A percentile compares a stretch with the other conserved stretches of the same genome.
Conservation (phyloP, 106 monocot species). For the Vanilla planifolia region DNA sequence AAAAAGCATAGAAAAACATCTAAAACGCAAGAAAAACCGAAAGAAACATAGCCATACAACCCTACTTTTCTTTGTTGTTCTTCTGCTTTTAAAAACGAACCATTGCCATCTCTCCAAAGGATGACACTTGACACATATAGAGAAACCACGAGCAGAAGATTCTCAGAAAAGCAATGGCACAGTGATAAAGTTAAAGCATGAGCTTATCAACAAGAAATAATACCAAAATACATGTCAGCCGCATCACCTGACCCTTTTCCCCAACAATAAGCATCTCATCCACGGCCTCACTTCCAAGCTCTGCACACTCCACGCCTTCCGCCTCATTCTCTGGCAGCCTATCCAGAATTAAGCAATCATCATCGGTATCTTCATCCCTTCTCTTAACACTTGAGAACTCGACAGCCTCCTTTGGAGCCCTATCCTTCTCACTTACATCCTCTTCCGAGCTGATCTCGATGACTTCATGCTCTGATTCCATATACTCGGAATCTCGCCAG, state of each 20-base stretch:
- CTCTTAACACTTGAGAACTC: not conserved
- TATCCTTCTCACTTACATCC: not conserved
- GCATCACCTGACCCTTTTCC: constrained; percentile 7
- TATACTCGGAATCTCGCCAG: too few species aligned
- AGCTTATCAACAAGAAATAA: too few species aligned
- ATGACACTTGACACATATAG: too few species aligned
- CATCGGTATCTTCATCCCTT: not conserved
- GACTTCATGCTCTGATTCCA: not conserved
- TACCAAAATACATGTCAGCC: not conserved
- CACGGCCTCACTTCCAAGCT: constrained; percentile 1
- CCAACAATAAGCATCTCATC: constrained; percentile 13
- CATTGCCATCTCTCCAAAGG: too few species aligned
- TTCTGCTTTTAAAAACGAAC: too few species aligned
- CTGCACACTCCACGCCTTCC: not conserved
- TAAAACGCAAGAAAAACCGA: too few species aligned
- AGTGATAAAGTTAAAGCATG: too few species aligned
- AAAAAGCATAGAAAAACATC: too few species aligned
- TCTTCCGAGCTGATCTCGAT: constrained; percentile 6
- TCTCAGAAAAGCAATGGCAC: too few species aligned
- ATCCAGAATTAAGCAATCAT: constrained; percentile 4
- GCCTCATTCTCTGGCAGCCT: not conserved
- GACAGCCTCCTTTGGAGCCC: not conserved
- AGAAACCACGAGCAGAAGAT: too few species aligned
- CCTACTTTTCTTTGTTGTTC: too few species aligned
- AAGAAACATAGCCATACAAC: too few species aligned